Evolutionary conservation across 2,329 filamentous ascomycete genomes (phyloP), one percentile per base, ranked within the genome.

Genomic region (Ascochyta fabae): DNA sequence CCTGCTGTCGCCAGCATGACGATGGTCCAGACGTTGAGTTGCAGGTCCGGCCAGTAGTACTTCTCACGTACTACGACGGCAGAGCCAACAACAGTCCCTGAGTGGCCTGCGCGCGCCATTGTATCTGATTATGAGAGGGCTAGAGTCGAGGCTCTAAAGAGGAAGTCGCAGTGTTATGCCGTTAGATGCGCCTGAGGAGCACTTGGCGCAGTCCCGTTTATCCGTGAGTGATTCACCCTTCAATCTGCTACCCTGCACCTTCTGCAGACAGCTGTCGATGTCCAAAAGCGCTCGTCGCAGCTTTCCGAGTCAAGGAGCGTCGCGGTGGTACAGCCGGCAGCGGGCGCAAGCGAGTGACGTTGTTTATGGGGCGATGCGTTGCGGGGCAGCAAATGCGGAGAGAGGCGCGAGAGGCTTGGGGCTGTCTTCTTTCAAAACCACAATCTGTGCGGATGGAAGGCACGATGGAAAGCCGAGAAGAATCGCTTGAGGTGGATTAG

Each of bases 11-110:
- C 82, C 15, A 88, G 78, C 70, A 88, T 86, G 62, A 87, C 77
- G 63, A 88, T 82, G 48, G 85, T 83, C 86, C 86, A 88, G 66
- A 86, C 74, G 66, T 88, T 87, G 61, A 88, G 79, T 66, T 87
- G 85, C 44, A 84, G 77, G 71, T 88, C 85, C 3, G 86, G 86
- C 86, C 86, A 88, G 76, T 81, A 83, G 77, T 87, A 88, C 65
- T 81, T 79, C 61, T 81, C 73, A 27, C 78, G 77, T 34, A 81
- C 77, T 42, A 81, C 73, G 19, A 80, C 75, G 41, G 72, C 76
- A 12, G 70, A 72, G 40, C 70, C 69, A 41, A 77, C 72, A 2
- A 75, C 66, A 43, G 73, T 75, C 46, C 59, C 65, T 46, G 66
- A 67, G 48, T 69, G 65, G 33, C 66, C 66, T 60, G 58, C 60